phyloP scores from a whole-genome alignment of 208 protist genomes.

The Phytomonas serpens region DNA sequence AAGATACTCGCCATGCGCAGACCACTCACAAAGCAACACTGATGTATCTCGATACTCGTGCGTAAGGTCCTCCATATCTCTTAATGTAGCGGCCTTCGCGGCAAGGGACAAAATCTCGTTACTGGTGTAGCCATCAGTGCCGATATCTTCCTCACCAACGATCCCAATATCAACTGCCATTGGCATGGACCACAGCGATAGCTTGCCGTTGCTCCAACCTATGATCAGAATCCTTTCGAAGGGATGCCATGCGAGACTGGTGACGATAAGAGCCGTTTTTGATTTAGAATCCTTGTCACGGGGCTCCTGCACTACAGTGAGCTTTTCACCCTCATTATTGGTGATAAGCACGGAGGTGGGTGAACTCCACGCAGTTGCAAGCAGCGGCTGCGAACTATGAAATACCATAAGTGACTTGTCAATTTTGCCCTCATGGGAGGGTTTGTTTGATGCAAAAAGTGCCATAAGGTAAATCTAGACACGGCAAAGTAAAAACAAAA shows the following conservation, averaged over 20 bases:
- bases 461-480: conserved; percentile 29
- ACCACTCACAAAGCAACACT: conserved; percentile 50
- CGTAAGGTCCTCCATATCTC: conserved; percentile 46
- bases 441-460: conserved; percentile 65
- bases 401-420: conserved; percentile 40
- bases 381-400: conserved; percentile 47
- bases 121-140: conserved; percentile 11
- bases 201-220: conserved; percentile 76
- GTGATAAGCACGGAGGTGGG: conserved; percentile 69
- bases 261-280: conserved; percentile 20
- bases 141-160: conserved; percentile 17
- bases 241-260: conserved; percentile 84
- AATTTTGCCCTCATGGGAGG: conserved; percentile 44
- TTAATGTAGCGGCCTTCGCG: conserved; percentile 26
- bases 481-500: conserved; percentile 15
- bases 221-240: conserved; percentile 51
- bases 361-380: conserved; percentile 58
- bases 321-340: conserved; percentile 70
- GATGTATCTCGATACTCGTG: conserved; percentile 48
- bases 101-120: conserved; percentile 24
- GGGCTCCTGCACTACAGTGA: conserved; percentile 37
- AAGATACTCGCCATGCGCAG: conserved; percentile 41
- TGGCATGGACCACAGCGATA: conserved; percentile 60
- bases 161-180: conserved; percentile 21
- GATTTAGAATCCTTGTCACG: conserved; percentile 18